Evolutionary conservation across 306 rosid genomes (phyloP).

Genomic region (Fagus sylvatica): DNA sequence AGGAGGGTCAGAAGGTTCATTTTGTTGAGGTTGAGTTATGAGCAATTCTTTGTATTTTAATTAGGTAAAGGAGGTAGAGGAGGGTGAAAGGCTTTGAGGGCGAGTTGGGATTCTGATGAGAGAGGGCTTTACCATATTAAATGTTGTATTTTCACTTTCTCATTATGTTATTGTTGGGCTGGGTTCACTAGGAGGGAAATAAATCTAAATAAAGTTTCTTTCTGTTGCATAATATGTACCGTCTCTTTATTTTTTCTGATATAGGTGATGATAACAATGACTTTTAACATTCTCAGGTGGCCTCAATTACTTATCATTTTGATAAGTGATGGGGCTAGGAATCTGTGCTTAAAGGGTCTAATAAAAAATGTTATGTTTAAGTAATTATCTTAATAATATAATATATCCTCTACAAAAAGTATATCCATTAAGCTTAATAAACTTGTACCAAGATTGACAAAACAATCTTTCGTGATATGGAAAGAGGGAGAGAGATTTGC

Average conservation of each 20-base stretch:
- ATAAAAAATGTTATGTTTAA: too few relatives aligned
- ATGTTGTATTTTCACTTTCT: not conserved
- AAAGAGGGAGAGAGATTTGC: too few relatives aligned
- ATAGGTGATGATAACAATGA: too few relatives aligned
- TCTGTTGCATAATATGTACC: not conserved
- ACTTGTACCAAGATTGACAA: too few relatives aligned
- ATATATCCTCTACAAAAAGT: too few relatives aligned
- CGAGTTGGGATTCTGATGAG: not conserved
- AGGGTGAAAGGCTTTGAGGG: not conserved
- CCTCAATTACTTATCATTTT: too few relatives aligned
- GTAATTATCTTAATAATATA: too few relatives aligned
- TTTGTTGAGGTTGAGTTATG: slow-evolving; percentile 55
- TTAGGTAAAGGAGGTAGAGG: not conserved
- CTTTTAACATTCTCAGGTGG: too few relatives aligned
- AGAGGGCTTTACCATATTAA: not conserved
- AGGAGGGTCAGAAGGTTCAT: slow-evolving; percentile 49
- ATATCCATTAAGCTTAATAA: too few relatives aligned
- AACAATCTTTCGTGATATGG: too few relatives aligned
- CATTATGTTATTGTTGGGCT: not conserved
- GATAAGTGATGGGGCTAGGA: too few relatives aligned
- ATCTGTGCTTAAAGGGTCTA: too few relatives aligned
- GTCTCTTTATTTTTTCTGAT: not conserved
- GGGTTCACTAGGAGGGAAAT: not conserved
- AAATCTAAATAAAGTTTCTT: not conserved
- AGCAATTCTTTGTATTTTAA: not conserved